Evolutionary conservation across 805 yeast genomes (phyloP), one percentile per base, ranked within the genome.

Genomic region (Kodamaea restingae): DNA sequence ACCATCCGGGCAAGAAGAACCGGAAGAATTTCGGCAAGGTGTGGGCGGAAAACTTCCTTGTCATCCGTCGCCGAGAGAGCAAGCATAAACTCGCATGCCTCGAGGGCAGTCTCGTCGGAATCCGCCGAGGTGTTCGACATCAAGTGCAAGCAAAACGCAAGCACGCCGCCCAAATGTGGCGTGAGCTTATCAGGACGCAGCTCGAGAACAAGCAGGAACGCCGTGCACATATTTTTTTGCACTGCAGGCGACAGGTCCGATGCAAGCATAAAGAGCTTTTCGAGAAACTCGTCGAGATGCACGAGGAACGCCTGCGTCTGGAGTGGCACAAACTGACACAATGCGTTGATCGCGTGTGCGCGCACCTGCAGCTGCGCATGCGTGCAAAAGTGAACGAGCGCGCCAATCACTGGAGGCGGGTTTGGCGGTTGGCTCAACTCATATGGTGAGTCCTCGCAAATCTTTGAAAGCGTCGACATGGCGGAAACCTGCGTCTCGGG

Each of bases 31-130:
- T 64, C 58, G 2, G 70, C 66, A 32, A 93, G 66, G 47, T 76
- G 77, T 1, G 84, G 81, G 41, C 63, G 61, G 41, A 88, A 70
- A 3, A 77, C 56, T 9, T 46, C 38, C 22, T 45, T 44, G 28
- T 56, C 48, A 38, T 64, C 68, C 15, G 73, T 72, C 3, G 80
- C 72, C 25, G 78, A 70, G 2, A 88, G 81, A 1, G 85, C 79
- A 32, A 91, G 73, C 43, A 93, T 65, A 51, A 93, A 88, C 63
- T 93, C 98, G 58, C 96, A 88, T 2, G 95, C 97, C 57, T 90
- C 96, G 40, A 90, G 67, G 0, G 95, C 83, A 22, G 88, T 95
- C 39, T 74, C 81, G 48, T 84, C 90, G 45, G 81, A 81, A 11
- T 49, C n/a, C n/a, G n/a, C n/a, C n/a, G n/a, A n/a, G n/a, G n/a